These are phyloP conservation scores for Byssothecium circinans DNA, from an alignment of 2,329 filamentous ascomycete species.

Conservation along the genomic window DNA sequence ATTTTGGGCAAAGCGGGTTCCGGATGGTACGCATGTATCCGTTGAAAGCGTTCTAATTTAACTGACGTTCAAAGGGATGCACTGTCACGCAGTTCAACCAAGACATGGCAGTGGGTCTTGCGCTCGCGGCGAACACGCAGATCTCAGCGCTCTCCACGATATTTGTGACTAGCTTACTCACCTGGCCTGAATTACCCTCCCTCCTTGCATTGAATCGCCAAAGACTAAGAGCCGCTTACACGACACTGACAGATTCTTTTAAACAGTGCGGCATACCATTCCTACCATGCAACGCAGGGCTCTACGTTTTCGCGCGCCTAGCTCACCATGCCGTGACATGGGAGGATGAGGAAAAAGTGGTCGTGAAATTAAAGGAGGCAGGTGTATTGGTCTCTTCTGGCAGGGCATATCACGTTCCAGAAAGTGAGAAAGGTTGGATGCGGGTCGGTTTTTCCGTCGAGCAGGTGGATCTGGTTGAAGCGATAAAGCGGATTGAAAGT, in stretches of 20 bases:
- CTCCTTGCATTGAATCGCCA: constrained; percentile 24
- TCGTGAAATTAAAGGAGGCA: constrained; percentile 14
- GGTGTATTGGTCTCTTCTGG: constrained; percentile 27
- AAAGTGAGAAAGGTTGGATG: constrained; percentile 29
- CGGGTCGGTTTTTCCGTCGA: constrained; percentile 27
- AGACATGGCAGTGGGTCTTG: constrained; percentile 15
- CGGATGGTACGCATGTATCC: constrained; percentile 20
- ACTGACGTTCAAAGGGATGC: constrained; percentile 4
- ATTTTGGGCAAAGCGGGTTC: constrained; percentile 39
- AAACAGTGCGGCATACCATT: constrained; percentile 21
- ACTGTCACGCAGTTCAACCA: constrained; percentile 25
- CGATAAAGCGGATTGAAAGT: too few relatives aligned
- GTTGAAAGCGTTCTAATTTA: constrained; percentile 13
- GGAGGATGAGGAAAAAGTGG: constrained; percentile 24
- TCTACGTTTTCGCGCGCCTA: constrained; percentile 26
- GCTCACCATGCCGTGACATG: constrained; percentile 20
- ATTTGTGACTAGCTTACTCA: constrained; percentile 23
- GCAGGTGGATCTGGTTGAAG: constrained; percentile 15
- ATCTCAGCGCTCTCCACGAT: constrained; percentile 21
- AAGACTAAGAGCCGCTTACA: constrained; percentile 26
- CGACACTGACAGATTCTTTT: constrained; percentile 24
- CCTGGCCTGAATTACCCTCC: constrained; percentile 18
- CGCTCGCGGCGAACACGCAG: constrained; percentile 19
- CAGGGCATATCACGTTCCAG: constrained; percentile 17
- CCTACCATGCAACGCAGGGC: constrained; percentile 25